Conservation (phyloP, 192 early-diverging fungal genomes). For the Backusella liffmaniae region DNA sequence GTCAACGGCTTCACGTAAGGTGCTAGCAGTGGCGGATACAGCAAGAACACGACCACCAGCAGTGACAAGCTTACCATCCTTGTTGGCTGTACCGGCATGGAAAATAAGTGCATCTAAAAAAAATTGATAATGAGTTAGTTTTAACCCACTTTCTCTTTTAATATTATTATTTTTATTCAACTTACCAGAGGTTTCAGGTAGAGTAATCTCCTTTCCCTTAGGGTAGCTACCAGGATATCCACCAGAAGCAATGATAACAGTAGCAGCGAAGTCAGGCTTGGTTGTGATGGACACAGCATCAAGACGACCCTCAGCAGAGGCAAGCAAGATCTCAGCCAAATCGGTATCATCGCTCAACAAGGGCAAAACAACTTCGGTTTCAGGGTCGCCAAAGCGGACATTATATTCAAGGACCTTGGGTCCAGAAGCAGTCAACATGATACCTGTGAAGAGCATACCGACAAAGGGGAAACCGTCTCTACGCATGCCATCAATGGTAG, state of each 20-base stretch:
- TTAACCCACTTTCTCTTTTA: not conserved
- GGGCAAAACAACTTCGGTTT: slow-evolving; percentile 94
- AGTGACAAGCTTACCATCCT: slow-evolving; percentile 66
- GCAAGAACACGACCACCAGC: slow-evolving; percentile 95
- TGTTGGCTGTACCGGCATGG: slow-evolving; percentile 86
- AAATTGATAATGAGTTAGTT: slow-evolving; percentile 21
- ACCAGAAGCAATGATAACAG: slow-evolving; percentile 88
- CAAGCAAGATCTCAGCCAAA: slow-evolving; percentile 84
- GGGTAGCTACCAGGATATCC: slow-evolving; percentile 91
- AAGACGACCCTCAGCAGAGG: slow-evolving; percentile 85
- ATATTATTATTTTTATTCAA: not conserved
- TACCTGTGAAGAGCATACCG: slow-evolving; percentile 93
- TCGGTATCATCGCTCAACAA: slow-evolving; percentile 82
- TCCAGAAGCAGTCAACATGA: slow-evolving; percentile 91
- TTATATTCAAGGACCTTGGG: slow-evolving; percentile 98
- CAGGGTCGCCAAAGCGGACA: slow-evolving; percentile 97
- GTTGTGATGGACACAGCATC: slow-evolving; percentile 81
- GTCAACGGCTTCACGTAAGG: slow-evolving; percentile 77
- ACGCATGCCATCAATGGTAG: slow-evolving; percentile 96
- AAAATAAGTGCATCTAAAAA: slow-evolving; percentile 64
- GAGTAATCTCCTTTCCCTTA: slow-evolving; percentile 76
- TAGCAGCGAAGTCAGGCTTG: slow-evolving; percentile 78
- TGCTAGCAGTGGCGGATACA: slow-evolving; percentile 78
- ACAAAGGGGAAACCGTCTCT: slow-evolving; percentile 95
- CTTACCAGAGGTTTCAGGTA: slow-evolving; percentile 41